These are phyloP conservation scores for Moniliella sp. DNA, from an alignment of 1,284 basidiomycete genomes.

Conservation along the genomic window DNA sequence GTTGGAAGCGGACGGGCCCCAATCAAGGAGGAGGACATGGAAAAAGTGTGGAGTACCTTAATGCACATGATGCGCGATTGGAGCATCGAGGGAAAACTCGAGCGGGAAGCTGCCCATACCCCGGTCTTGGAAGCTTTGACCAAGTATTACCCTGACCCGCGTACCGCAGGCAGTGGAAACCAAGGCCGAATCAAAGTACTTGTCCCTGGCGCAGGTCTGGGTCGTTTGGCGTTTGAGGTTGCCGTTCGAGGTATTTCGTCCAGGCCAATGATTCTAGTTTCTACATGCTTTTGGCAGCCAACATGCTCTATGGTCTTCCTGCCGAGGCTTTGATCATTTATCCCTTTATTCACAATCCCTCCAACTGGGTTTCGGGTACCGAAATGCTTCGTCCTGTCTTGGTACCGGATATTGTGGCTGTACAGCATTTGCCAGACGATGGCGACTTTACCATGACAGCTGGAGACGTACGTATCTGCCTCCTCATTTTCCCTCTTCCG, in stretches of 20 bases:
- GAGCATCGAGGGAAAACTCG: slow-evolving; percentile 13
- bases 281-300: slow-evolving; percentile 28
- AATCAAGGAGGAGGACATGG: slow-evolving; percentile 20
- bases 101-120: slow-evolving; percentile 16
- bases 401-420: slow-evolving; percentile 24
- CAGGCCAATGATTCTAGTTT: slow-evolving; percentile 33
- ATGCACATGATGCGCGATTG: slow-evolving; percentile 31
- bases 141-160: slow-evolving; percentile 6
- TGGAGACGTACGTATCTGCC: slow-evolving; percentile 9
- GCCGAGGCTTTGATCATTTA: slow-evolving; percentile 29
- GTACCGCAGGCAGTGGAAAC: slow-evolving; percentile 13
- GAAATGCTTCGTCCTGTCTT: slow-evolving; percentile 18
- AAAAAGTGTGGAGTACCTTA: slow-evolving; percentile 28
- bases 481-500: too few relatives aligned
- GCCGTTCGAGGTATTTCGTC: slow-evolving; percentile 16
- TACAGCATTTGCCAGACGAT: slow-evolving; percentile 8
- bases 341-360: slow-evolving; percentile 22
- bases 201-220: slow-evolving; percentile 26
- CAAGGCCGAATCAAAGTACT: slow-evolving; percentile 14
- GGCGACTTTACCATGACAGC: slow-evolving; percentile 31
- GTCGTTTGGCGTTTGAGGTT: slow-evolving; percentile 23
- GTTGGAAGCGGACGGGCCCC: too few relatives aligned
- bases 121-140: slow-evolving; percentile 17
- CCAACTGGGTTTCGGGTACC: slow-evolving; percentile 18
- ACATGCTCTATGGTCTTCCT: too few relatives aligned